These are phyloP conservation scores for Pestalotiopsis sp. DNA, from an alignment of 2,329 filamentous ascomycete genomes.

Conservation along the genomic window DNA sequence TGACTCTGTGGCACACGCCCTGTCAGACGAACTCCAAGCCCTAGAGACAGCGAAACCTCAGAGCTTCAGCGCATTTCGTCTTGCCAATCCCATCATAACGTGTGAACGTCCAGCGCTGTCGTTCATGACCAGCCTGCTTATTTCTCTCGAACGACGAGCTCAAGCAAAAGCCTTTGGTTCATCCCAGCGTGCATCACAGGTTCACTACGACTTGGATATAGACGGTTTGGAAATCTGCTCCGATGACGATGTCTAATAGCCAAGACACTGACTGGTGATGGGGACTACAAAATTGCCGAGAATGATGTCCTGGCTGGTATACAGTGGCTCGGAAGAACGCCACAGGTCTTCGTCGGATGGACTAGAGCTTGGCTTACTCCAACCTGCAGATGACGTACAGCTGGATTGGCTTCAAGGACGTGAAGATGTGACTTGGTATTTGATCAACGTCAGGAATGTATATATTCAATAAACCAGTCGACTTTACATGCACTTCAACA, in stretches of 20 bases:
- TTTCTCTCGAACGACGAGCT: background rate
- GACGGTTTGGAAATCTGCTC: too few relatives aligned
- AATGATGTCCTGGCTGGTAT: background rate
- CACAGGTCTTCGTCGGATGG: background rate
- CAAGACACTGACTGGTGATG: background rate
- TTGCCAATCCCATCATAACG: background rate
- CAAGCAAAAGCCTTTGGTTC: background rate
- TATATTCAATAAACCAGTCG: too few relatives aligned
- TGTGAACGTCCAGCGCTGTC: background rate
- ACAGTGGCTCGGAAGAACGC: too few relatives aligned
- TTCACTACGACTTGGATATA: too few relatives aligned
- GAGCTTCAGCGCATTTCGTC: background rate
- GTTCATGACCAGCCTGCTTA: background rate
- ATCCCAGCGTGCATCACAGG: background rate
- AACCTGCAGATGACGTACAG: too few relatives aligned
- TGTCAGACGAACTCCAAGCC: background rate
- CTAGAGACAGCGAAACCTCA: background rate
- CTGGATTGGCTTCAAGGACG: too few relatives aligned
- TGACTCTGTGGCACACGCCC: too few relatives aligned
- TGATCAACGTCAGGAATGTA: too few relatives aligned
- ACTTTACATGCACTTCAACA: too few relatives aligned
- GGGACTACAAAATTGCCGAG: background rate
- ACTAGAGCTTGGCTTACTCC: too few relatives aligned
- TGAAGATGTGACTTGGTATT: too few relatives aligned
- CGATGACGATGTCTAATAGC: too few relatives aligned